Base-by-base conservation (phyloP, 2,329 filamentous ascomycete species). In the Neurospora sp. region DNA sequence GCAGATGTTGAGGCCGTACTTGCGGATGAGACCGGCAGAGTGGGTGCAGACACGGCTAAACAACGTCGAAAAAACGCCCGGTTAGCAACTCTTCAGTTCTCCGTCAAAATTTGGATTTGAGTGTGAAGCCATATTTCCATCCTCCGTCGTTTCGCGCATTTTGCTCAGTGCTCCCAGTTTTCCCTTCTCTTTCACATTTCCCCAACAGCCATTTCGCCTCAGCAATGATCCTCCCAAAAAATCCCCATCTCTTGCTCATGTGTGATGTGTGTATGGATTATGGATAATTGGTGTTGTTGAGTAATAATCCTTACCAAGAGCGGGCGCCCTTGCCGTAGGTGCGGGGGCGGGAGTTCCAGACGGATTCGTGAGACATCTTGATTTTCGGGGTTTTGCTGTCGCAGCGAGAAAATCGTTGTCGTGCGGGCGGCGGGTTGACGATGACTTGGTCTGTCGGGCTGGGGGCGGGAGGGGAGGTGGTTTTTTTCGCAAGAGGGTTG, bases 331-430 rank as follows among this genome's bases (percentile, higher is more conserved):
- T 97, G 88, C 95, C 95, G 89, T 96, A 97, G 84, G 84, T 93
- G 85, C 94, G 92, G 82, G 96, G 96, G 84, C 96, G 94, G 81
- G 93, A 97, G 91, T 96, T 97, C 94, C 95, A 99, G 86, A 98
- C 93, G 82, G 91, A 93, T 88, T 98, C 95, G 93, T 87, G 87
- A 85, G 85, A 87, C 86, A 87, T 88, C 78, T 73, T 71, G 69
- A 71, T 70, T 73, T 67, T 70, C 67, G 70, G 71, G 71, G 46
- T 67, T 70, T 67, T 71, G 71, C 72, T 69, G 72, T 73, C 70
- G 69, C 70, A 70, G 68, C 62, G 68, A 68, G 46, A 68, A 67
- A 69, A 69, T 71, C 71, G 72, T 74, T 73, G 72, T 46, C 42
- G 42, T 46, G 70, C 70, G 72, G 71, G 69, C 72, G 70, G 70